Conservation (phyloP, 2,329 filamentous ascomycete genomes). For the Colletotrichum sp. region DNA sequence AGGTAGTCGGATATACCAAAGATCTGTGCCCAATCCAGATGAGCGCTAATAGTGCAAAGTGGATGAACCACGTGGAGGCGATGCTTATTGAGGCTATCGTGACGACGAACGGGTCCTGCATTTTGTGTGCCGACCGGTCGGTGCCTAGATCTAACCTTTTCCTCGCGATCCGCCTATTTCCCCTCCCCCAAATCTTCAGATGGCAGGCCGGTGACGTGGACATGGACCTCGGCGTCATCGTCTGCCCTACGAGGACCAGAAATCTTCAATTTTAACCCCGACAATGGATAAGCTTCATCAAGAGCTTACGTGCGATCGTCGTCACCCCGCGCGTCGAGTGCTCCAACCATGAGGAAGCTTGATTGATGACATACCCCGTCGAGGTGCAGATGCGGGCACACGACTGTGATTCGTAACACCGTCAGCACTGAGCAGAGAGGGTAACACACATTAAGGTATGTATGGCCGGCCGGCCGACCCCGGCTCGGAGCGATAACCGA, state of each 20-base stretch:
- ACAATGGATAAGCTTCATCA: not conserved
- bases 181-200: not conserved
- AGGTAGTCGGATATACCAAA: not conserved
- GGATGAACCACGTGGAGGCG: not conserved
- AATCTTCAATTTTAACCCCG: not conserved
- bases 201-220: not conserved
- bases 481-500: slow-evolving; percentile 1
- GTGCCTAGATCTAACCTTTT: not conserved
- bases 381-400: not conserved
- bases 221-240: not conserved
- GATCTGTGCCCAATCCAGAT: not conserved
- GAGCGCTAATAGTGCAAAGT: not conserved
- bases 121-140: not conserved
- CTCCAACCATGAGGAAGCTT: slow-evolving; percentile 1
- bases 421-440: not conserved
- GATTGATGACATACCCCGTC: not conserved
- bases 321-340: slow-evolving; percentile 1
- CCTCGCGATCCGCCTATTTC: not conserved
- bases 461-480: not conserved
- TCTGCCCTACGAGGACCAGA: not conserved
- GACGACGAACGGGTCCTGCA: not conserved
- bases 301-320: slow-evolving; percentile 20
- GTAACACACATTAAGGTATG: not conserved
- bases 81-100: not conserved
- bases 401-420: slow-evolving; percentile 8